phyloP scores from a whole-genome alignment of 2,329 filamentous ascomycete genomes.

The Raffaelea ambrosiae region DNA sequence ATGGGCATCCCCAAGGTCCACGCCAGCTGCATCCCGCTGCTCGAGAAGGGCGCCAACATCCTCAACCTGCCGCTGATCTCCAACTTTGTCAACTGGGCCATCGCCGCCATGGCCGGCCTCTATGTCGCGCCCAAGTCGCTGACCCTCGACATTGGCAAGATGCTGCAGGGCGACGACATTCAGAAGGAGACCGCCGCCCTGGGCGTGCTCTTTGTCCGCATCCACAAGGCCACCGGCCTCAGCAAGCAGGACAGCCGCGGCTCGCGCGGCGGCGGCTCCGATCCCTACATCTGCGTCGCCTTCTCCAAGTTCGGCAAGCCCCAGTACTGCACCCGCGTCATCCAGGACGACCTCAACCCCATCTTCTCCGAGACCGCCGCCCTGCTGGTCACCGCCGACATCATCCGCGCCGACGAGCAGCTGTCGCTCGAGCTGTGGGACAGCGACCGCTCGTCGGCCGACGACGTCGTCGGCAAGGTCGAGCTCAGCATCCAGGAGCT shows the following conservation, averaged over 20 bases:
- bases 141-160: constrained; percentile 82
- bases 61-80: constrained; percentile 88
- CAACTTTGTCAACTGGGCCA: constrained; percentile 95
- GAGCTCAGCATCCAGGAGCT: constrained; percentile 91
- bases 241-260: constrained; percentile 86
- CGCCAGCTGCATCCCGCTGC: constrained; percentile 84
- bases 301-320: constrained; percentile 97
- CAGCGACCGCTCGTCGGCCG: constrained; percentile 82
- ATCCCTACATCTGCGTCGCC: constrained; percentile 89
- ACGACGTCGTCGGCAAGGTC: constrained; percentile 92
- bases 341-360: constrained; percentile 88
- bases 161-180: constrained; percentile 85
- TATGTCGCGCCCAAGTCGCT: constrained; percentile 94
- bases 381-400: constrained; percentile 75
- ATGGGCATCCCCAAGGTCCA: constrained; percentile 89
- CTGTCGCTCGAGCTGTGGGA: constrained; percentile 94
- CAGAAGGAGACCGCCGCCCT: constrained; percentile 81
- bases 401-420: constrained; percentile 90
- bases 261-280: constrained; percentile 77
- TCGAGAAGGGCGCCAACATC: constrained; percentile 85
- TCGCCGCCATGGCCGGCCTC: constrained; percentile 76
- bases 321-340: constrained; percentile 94
- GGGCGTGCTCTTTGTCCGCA: constrained; percentile 86
- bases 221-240: constrained; percentile 77
- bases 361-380: constrained; percentile 85